These are phyloP conservation scores for Funneliformis geosporum DNA, from an alignment of 192 early-diverging fungal genomes.

Conservation along the genomic window DNA sequence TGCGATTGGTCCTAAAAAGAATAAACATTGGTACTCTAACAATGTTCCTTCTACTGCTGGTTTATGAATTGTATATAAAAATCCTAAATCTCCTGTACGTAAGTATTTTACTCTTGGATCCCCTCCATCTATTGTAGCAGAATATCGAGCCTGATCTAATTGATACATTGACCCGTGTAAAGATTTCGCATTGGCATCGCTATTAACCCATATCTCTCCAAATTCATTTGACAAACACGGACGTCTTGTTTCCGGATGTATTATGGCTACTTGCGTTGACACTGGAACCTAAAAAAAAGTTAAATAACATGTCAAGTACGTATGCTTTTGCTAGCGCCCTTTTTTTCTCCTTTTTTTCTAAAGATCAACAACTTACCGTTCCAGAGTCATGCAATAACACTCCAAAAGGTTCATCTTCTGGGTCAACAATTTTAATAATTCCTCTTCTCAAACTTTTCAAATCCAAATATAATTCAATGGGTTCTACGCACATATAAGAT, in stretches of 20 bases:
- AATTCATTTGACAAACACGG: slow-evolving; percentile 68
- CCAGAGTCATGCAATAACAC: slow-evolving; percentile 70
- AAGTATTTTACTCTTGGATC: slow-evolving; percentile 64
- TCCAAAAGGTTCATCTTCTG: slow-evolving; percentile 53
- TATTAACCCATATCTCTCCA: slow-evolving; percentile 88
- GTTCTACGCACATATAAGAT: slow-evolving; percentile 75
- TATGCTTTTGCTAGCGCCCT: background rate
- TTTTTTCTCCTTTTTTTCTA: background rate
- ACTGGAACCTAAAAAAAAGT: slow-evolving; percentile 55
- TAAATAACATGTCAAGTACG: background rate
- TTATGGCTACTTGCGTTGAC: slow-evolving; percentile 82
- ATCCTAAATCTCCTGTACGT: slow-evolving; percentile 82
- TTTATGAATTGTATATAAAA: slow-evolving; percentile 72
- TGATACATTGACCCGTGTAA: slow-evolving; percentile 46
- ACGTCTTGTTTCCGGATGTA: slow-evolving; percentile 73
- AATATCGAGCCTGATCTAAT: slow-evolving; percentile 41
- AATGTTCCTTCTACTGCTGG: slow-evolving; percentile 51
- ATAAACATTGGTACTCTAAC: slow-evolving; percentile 70
- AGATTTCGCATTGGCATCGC: slow-evolving; percentile 55
- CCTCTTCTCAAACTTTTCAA: slow-evolving; percentile 66
- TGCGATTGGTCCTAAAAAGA: slow-evolving; percentile 70
- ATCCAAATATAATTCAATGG: slow-evolving; percentile 67
- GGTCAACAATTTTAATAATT: slow-evolving; percentile 57
- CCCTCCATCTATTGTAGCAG: slow-evolving; percentile 59
- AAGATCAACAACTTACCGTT: slow-evolving; percentile 45